Conservation (phyloP, 1,139 yeast species). For the Hyphopichia burtonii region DNA sequence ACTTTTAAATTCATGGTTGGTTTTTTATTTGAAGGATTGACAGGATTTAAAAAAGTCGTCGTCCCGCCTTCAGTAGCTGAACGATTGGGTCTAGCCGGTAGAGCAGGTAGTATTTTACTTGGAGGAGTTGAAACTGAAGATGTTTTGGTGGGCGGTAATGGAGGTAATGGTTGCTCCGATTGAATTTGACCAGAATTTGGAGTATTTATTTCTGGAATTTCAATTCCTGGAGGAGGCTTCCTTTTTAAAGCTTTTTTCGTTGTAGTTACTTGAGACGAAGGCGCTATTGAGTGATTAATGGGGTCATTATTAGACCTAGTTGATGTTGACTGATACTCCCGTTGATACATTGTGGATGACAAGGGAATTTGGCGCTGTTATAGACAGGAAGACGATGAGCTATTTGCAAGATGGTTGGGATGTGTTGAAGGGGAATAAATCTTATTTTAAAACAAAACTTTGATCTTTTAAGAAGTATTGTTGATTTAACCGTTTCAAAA, state of each 20-base stretch:
- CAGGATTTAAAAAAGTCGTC: background rate
- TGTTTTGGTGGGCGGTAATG: background rate
- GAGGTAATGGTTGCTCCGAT: background rate
- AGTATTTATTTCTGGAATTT: background rate
- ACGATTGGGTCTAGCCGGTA: background rate
- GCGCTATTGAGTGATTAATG: background rate
- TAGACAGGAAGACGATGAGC: background rate
- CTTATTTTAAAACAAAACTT: no score
- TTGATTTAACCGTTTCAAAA: no score
- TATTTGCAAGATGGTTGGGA: background rate
- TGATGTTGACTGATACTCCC: background rate
- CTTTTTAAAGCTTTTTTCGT: conserved; percentile 21
- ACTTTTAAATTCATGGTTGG: background rate
- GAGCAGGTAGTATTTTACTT: background rate
- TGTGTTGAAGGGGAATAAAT: background rate
- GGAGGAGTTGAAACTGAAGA: background rate
- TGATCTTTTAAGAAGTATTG: no score
- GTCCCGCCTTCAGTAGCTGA: background rate
- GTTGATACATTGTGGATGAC: background rate
- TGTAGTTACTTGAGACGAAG: background rate
- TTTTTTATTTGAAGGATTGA: background rate
- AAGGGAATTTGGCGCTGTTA: background rate
- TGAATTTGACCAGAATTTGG: background rate
- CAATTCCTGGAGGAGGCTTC: conserved; percentile 29
- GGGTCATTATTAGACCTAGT: background rate